A percentile compares a stretch with the other conserved stretches of the same genome.
These are phyloP conservation scores for Xylaria sp. DNA, from an alignment of 2,329 filamentous ascomycete species.

Conservation along the genomic window DNA sequence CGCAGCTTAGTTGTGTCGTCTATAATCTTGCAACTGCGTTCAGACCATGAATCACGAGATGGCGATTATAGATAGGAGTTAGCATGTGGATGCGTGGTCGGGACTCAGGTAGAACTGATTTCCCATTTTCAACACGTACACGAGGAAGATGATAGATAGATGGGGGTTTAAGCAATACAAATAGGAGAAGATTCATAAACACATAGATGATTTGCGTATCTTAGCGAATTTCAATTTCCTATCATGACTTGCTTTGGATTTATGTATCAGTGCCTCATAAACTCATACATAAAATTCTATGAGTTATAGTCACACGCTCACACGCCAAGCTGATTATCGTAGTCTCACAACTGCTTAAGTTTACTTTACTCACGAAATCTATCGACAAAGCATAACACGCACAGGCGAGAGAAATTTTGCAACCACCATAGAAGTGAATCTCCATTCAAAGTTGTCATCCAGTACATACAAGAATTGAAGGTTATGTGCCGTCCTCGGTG, in stretches of 20 bases:
- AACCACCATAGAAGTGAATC: slow-evolving; percentile 26
- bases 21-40: background rate
- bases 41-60: background rate
- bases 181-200: no score
- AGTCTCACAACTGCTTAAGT: background rate
- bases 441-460: slow-evolving; percentile 40
- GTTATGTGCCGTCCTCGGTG: slow-evolving; percentile 27
- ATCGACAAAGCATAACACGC: background rate
- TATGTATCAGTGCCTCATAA: no score
- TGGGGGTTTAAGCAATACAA: no score
- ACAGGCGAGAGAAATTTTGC: background rate
- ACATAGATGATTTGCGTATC: no score
- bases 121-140: background rate
- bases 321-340: no score
- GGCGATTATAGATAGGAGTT: background rate
- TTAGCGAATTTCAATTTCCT: no score
- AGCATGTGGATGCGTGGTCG: background rate
- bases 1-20: background rate
- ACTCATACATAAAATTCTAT: no score
- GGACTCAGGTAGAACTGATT: background rate
- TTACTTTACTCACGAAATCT: background rate
- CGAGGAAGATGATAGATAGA: no score
- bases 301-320: no score
- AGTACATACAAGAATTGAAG: slow-evolving; percentile 45
- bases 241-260: no score